Evolutionary conservation across 225 moss, liverwort and hornwort species (phyloP).

Genomic region (Ulota crispa): DNA sequence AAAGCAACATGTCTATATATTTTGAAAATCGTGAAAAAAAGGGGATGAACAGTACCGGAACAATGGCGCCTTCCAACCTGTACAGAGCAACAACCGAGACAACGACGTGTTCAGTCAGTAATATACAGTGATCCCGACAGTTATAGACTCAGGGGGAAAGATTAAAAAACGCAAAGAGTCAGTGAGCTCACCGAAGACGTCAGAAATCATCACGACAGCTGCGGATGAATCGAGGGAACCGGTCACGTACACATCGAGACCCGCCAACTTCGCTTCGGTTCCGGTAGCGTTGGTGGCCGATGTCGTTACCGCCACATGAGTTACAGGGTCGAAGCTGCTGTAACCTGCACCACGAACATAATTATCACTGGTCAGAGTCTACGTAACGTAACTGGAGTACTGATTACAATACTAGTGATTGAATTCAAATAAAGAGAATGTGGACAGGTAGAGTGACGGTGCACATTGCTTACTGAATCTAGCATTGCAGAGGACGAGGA

Average conservation of each 20-base stretch:
- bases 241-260: slow-evolving; percentile 43
- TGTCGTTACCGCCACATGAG: slow-evolving; percentile 35
- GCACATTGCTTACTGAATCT: neutral
- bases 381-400: neutral
- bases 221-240: slow-evolving; percentile 35
- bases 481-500: neutral
- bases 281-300: slow-evolving; percentile 27
- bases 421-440: neutral
- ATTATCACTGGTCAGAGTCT: neutral
- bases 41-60: neutral
- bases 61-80: slow-evolving; percentile 22
- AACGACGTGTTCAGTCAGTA: slow-evolving; percentile 3
- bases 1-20: too few species aligned
- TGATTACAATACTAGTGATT: too few species aligned
- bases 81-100: neutral
- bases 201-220: slow-evolving; percentile 47
- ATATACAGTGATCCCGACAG: neutral
- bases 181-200: slow-evolving; percentile 35
- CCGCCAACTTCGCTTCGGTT: slow-evolving; percentile 31
- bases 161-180: neutral
- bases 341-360: neutral
- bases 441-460: neutral
- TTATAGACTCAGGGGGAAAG: neutral
- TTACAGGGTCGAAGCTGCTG: neutral
- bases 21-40: neutral